Base-by-base conservation (phyloP, 2,329 filamentous ascomycete genomes). In the Fusarium torulosum region DNA sequence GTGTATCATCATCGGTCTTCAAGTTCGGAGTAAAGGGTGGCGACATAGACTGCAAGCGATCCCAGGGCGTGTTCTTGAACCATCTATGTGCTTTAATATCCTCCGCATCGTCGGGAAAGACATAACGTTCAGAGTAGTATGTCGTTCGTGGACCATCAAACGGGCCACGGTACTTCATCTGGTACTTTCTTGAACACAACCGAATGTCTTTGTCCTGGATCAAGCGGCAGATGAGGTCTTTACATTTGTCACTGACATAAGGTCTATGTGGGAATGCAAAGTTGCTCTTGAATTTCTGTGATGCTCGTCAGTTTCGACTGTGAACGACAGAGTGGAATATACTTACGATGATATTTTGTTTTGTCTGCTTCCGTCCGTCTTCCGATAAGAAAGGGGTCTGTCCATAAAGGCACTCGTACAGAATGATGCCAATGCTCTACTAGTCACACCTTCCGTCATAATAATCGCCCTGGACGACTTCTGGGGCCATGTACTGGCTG, bases 401-500 rank as follows among this genome's bases (percentile, higher is more conserved):
- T 1, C 95, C 95, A 76, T 96, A 98, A 3, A 98, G 83, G 74
- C 95, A 97, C 84, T 98, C 95, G 74, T 93, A 98, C 57, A 98
- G 80, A 75, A 98, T 97, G 75, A 98, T 89, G 53, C 94, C 95
- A 71, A 98, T 88, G 79, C 94, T 97, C 95, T 92, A 98, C 93
- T 87, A 98, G 79, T 98, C 95, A 79, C 95, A 98, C 74, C 95
- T 86, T 29, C 92, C 95, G 79, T 98, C 96, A 77, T 98, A 98
- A 37, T 85, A 81, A 47, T 93, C 86, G 27, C 94, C 93, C 68
- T 86, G 84, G 59, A 97, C 90, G 19, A 98, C 92, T 81, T 98
- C 96, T 3, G 95, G 95, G 1, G 96, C 95, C 96, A 97, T 98
- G 81, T 98, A 98, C 76, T 97, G 95, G 76, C 94, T 97, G 4